A percentile compares a stretch with the other conserved stretches of the same genome.
These are phyloP conservation scores for Metrosideros polymorpha DNA, from an alignment of 441 rosid genomes.

Conservation along the genomic window DNA sequence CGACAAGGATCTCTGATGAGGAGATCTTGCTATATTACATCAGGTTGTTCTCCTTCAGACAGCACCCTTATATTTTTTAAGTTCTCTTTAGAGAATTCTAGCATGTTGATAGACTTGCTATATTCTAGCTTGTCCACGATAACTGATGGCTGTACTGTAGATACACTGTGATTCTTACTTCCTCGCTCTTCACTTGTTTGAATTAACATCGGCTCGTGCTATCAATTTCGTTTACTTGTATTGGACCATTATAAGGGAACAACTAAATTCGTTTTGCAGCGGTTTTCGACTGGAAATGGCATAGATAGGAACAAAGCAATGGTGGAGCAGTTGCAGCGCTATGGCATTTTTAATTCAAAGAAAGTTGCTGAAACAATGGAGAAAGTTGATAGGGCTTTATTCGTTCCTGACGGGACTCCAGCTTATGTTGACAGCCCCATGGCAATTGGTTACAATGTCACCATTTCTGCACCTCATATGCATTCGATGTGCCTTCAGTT, in stretches of 20 bases:
- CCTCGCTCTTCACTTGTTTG: neutral
- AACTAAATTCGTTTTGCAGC: conserved; percentile 16
- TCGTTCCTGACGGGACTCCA: conserved; percentile 54
- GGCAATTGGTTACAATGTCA: conserved; percentile 86
- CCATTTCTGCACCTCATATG: conserved; percentile 98
- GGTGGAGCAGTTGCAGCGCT: conserved; percentile 57
- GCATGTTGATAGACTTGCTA: no score
- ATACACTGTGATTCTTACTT: neutral
- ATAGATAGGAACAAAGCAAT: conserved; percentile 56
- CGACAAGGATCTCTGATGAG: neutral
- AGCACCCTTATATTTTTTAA: neutral
- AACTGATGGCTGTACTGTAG: neutral
- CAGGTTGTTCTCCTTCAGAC: neutral
- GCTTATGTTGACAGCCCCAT: conserved; percentile 82
- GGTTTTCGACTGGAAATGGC: conserved; percentile 44
- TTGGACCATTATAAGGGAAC: neutral
- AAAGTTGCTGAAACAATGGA: conserved; percentile 78
- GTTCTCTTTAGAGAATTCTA: neutral
- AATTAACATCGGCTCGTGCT: neutral
- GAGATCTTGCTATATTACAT: neutral
- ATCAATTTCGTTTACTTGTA: neutral
- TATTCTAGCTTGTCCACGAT: neutral
- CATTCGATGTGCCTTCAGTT: conserved; percentile 89
- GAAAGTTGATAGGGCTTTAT: conserved; percentile 69
- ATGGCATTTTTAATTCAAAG: conserved; percentile 49